These are phyloP conservation scores for Neofusicoccum sp. DNA, from an alignment of 2,329 filamentous ascomycete species.

Conservation along the genomic window DNA sequence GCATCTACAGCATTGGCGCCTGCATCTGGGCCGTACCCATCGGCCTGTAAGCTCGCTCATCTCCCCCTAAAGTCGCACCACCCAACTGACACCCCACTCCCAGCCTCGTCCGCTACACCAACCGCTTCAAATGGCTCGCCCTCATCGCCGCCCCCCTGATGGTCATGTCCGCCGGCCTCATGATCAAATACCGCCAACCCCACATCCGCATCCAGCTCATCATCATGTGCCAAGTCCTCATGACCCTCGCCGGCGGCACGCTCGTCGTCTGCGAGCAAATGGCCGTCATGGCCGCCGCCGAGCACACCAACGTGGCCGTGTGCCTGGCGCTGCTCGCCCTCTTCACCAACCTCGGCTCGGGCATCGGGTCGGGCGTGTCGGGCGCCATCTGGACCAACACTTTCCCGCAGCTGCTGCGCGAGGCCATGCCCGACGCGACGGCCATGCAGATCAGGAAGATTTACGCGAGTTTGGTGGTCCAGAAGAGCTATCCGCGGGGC, in stretches of 20 bases:
- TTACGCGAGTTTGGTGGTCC: constrained; percentile 52
- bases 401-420: constrained; percentile 50
- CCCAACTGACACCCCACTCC: no score
- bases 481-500: constrained; percentile 53
- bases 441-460: constrained; percentile 34
- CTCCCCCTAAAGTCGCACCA: background rate
- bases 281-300: constrained; percentile 17
- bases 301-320: constrained; percentile 60
- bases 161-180: constrained; percentile 30
- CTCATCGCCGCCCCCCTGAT: constrained; percentile 25
- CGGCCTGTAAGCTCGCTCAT: constrained; percentile 18
- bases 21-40: constrained; percentile 28
- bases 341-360: constrained; percentile 53
- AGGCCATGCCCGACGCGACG: constrained; percentile 31
- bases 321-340: constrained; percentile 62
- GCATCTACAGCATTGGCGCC: constrained; percentile 29
- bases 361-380: constrained; percentile 48
- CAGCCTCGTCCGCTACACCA: constrained; percentile 18
- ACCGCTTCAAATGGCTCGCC: constrained; percentile 23
- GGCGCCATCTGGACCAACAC: constrained; percentile 62
- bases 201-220: constrained; percentile 29
- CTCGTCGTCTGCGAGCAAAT: constrained; percentile 24
- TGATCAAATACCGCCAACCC: constrained; percentile 33
- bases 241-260: constrained; percentile 31
- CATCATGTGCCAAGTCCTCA: constrained; percentile 34